Base-by-base conservation (phyloP, 768 basidiomycete species). In the Boletus reticuloceps region DNA sequence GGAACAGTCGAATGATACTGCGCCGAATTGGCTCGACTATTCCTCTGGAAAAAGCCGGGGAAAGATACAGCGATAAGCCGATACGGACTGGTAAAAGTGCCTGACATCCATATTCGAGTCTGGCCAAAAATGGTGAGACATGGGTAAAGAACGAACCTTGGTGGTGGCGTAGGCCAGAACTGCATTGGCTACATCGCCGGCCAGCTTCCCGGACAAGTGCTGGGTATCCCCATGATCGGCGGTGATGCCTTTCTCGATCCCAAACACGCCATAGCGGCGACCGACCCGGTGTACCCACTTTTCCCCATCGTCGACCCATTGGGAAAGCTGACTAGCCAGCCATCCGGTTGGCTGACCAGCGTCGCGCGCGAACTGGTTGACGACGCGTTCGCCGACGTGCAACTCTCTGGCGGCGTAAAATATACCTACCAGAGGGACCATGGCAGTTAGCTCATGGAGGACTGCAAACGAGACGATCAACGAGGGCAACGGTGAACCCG, bases 391-490 rank as follows among this genome's bases (percentile, higher is more conserved):
- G 0, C 94, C 94, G 22, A 90, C 68, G 4, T 88, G 89, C 1
- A 90, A 61, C 6, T 79, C 68, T 34, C 86, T 77, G 10, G 91
- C 83, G 0, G 77, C 75, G 64, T 83, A 91, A 69, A 93, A 96
- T 38, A 90, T 67, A 36, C 83, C 81, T 5, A 87, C 79, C 29
- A 94, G 78, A 3, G 94, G 91, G 0, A 84, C 76, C 48, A 94
- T 65, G 0, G 94, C 92, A 0, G 92, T 94, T 12, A 91, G 59
- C 66, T 97, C 94, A 65, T 97, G 94, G 3, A 97, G 76, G 50
- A 94, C 72, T 6, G 82, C 84, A 60, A 97, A 96, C 0, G 93
- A 91, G 40, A 89, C 82, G 59, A 58, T 50, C 47, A 97, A 80
- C 12, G 91, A 92, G 1, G 91, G 78, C 1, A 95, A 66, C 14